Evolutionary conservation across 257 asterid genomes (phyloP).

Genomic region (Rauvolfia tetraphylla): DNA sequence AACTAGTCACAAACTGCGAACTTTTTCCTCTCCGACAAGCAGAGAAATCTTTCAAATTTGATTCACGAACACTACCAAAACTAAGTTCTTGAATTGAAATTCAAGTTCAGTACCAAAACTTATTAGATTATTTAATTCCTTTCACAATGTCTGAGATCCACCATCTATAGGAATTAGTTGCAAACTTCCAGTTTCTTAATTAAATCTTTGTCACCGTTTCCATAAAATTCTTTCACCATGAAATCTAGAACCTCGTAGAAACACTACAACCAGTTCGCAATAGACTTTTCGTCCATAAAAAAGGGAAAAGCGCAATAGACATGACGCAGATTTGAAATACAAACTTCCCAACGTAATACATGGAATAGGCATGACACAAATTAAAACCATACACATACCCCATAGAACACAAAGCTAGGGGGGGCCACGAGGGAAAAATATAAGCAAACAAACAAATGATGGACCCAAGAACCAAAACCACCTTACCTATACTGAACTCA

Average conservation of each 20-base stretch:
- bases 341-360: neutral
- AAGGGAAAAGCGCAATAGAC: neutral
- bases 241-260: neutral
- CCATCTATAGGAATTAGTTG: neutral
- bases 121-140: neutral
- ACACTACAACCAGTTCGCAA: neutral
- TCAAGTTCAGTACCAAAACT: neutral
- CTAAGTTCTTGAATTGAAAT: neutral
- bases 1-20: neutral
- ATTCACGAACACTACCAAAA: neutral
- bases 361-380: neutral
- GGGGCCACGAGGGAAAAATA: neutral
- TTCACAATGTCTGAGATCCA: too few relatives aligned
- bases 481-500: constrained; percentile 75
- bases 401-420: neutral
- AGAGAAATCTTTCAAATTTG: neutral
- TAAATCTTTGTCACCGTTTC: neutral
- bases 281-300: too few relatives aligned
- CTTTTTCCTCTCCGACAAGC: neutral
- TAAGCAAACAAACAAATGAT: neutral
- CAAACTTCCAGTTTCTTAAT: too few relatives aligned
- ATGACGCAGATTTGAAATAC: neutral
- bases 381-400: neutral
- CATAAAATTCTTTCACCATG: neutral
- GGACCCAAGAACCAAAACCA: neutral